Base-by-base conservation (phyloP, 371 early-diverging fungal genomes). In the Nematocida parisii region DNA sequence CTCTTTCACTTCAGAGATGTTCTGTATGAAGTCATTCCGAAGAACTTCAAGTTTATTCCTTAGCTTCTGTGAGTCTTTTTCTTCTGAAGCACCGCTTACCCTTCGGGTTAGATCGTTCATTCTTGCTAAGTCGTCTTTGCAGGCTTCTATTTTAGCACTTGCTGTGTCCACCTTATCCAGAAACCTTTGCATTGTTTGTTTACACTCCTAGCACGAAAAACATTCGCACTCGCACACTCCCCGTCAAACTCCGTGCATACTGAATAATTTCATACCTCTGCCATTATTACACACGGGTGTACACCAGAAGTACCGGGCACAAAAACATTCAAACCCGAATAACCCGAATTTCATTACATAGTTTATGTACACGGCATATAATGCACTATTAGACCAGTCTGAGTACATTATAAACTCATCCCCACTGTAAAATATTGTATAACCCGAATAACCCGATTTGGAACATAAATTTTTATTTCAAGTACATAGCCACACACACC, bases 171-270 rank as follows among this genome's bases (percentile, higher is more conserved):
- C 72, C 11, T 40, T 60, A 20, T 61, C 71, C 33, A 87, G 55
- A 74, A 87, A 85, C 50, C 58, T 67, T 20, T 85, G 73, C 77
- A 73, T 83, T 55, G 44, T 77, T 83, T 62, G 44, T 82, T 58
- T 67, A 64, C 52, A 50, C 13, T 50, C 1, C 18, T 18, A 50
- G 1, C 2, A 9, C 9, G 5, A 55, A 71, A 55, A 58, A 5
- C 44, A 71, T n/a, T 1, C 20, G 47, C n/a, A 47, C 33, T 1
- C 33, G 2, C 33, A n/a, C n/a, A n/a, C 2, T 27, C 33, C 33
- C 33, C 2, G 33, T 27, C 33, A 27, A 27, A 60, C 22, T 55
- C 54, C 54, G 55, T 47, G 39, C 2, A 27, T 27, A 27, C 33
- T 27, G 33, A 27, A 27, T 27, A 27, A 27, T 27, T 27, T 27